Base-by-base conservation (phyloP, 2,329 filamentous ascomycete species). In the Chaetomiaceae sp. region DNA sequence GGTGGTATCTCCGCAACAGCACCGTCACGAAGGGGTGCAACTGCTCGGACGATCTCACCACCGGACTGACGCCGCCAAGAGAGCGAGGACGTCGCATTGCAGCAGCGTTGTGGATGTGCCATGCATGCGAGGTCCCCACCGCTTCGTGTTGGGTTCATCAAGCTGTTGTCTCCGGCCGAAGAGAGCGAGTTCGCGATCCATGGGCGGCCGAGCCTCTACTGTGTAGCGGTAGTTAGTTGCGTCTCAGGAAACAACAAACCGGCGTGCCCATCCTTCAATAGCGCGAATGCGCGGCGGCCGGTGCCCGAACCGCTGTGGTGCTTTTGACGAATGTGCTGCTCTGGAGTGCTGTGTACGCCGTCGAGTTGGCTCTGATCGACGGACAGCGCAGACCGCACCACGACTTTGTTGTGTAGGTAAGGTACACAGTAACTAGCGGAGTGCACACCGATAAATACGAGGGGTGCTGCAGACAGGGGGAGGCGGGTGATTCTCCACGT, bases 51-150 rank as follows among this genome's bases (percentile, higher is more conserved):
- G 41, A 48, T 48, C 39, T 20, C 15, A 20, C 42, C 15, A 26
- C 39, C 17, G n/a, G 17, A 22, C 39, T 43, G 37, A 33, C 27
- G 35, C 34, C 36, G 35, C 48, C 37, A 48, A 45, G 40, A 12
- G 15, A 12, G 35, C 10, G 22, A 27, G 45, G 19, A n/a, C 9
- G 48, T 51, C 24, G 41, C 41, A 45, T 45, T 48, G 48, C 48
- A 45, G 45, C 35, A 38, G 45, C 44, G 37, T 35, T 45, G 41
- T 26, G 35, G 43, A 34, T 29, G 4, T 12, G 38, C 22, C 17
- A 8, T 43, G 22, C 47, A 45, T 42, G 37, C 22, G 19, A 24
- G 22, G n/a, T 18, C 32, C 33, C 44, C 38, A 37, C 26, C 38
- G n/a, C 33, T 38, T 41, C 33, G 29, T 39, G 12, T 38, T 26